Evolutionary conservation across 768 basidiomycete genomes (phyloP).

Genomic region (Sporobolomyces pararoseus): DNA sequence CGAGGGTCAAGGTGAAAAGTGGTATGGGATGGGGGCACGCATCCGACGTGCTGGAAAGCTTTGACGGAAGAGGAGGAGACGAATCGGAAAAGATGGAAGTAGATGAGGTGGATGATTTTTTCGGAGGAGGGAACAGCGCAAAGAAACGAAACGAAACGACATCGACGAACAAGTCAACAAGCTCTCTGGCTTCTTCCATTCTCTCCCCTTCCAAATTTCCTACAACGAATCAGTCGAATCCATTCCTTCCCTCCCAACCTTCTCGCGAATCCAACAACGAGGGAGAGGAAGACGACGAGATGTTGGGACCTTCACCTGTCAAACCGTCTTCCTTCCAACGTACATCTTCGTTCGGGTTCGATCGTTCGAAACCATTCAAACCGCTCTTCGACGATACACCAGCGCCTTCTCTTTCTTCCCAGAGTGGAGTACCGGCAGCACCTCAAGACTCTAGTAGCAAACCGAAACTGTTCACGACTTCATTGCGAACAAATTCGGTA

Average conservation of each 20-base stretch:
- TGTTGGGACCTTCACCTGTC: constrained; percentile 37
- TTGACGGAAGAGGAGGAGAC: neutral
- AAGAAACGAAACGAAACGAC: no score
- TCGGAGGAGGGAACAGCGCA: neutral
- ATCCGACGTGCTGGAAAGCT: neutral
- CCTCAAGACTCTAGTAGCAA: constrained; percentile 1
- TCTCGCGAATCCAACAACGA: neutral
- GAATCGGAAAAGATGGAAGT: constrained; percentile 12
- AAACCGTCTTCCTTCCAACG: constrained; percentile 14
- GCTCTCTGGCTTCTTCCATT: no score
- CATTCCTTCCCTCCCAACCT: neutral
- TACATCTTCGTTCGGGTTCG: neutral
- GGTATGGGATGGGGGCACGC: constrained; percentile 22
- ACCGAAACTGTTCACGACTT: constrained; percentile 12
- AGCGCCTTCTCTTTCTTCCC: no score
- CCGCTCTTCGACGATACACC: constrained; percentile 14
- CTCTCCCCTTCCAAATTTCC: neutral
- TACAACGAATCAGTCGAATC: neutral
- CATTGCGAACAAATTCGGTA: neutral
- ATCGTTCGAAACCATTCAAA: constrained; percentile 17
- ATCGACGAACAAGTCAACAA: neutral
- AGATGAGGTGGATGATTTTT: constrained; percentile 33
- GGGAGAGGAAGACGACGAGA: constrained; percentile 23
- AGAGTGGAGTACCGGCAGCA: no score
- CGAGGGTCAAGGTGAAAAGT: neutral